phyloP scores from a whole-genome alignment of 768 basidiomycete genomes.

The Sistotremastrum suecicum region DNA sequence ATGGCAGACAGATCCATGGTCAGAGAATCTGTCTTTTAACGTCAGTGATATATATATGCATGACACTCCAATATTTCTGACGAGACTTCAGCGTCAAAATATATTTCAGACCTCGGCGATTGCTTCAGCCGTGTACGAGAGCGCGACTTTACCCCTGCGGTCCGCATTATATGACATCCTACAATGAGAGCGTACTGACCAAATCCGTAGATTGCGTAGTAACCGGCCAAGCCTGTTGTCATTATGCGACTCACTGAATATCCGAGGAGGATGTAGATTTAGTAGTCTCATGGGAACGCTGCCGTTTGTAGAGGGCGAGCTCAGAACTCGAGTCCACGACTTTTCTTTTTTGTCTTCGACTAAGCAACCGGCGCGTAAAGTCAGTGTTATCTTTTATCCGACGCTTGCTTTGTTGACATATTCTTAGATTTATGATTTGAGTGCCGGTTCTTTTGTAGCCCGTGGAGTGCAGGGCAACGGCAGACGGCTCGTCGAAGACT shows the following conservation, averaged over 20 bases:
- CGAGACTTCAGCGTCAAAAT: slow-evolving; percentile 15
- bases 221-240: neutral
- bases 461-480: slow-evolving; percentile 22
- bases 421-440: neutral
- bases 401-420: too few relatives aligned
- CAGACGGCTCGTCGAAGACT: slow-evolving; percentile 21
- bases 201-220: slow-evolving; percentile 16
- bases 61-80: slow-evolving; percentile 8
- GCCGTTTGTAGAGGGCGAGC: too few relatives aligned
- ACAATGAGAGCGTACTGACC: slow-evolving; percentile 1
- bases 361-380: too few relatives aligned
- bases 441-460: neutral
- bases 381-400: too few relatives aligned
- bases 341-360: slow-evolving; percentile 9
- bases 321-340: slow-evolving; percentile 8
- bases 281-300: slow-evolving; percentile 4
- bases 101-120: slow-evolving; percentile 42
- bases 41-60: slow-evolving; percentile 16
- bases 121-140: slow-evolving; percentile 44
- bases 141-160: slow-evolving; percentile 45
- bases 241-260: neutral
- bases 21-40: slow-evolving; percentile 10
- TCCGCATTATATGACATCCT: slow-evolving; percentile 12
- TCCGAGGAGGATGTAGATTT: neutral
- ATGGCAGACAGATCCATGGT: slow-evolving; percentile 27